Evolutionary conservation across 768 basidiomycete genomes (phyloP).

Genomic region (Kwoniella newhampshirensis): DNA sequence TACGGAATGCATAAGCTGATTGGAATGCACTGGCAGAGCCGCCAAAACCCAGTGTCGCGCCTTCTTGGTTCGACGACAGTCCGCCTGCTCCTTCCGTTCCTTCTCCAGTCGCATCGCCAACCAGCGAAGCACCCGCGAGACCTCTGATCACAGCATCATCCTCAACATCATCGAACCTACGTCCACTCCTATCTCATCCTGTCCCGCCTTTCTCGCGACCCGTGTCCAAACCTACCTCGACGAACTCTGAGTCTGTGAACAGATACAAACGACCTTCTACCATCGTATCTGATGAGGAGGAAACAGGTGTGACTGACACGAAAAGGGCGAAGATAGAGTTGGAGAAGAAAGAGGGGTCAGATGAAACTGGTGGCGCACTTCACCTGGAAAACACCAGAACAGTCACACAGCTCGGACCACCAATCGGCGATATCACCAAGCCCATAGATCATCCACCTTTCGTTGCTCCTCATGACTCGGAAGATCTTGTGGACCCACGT

Average conservation of each 20-base stretch:
- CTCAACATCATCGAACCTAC: not conserved
- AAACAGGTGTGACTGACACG: not conserved
- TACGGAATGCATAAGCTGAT: too few species aligned
- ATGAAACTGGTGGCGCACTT: not conserved
- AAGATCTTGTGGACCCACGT: not conserved
- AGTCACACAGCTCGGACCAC: slow-evolving; percentile 9
- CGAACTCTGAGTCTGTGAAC: not conserved
- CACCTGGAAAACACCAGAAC: not conserved
- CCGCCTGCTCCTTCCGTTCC: slow-evolving; percentile 10
- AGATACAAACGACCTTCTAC: not conserved
- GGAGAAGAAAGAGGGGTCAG: not conserved
- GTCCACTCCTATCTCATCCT: not conserved
- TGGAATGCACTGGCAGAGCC: too few species aligned
- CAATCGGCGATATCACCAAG: slow-evolving; percentile 3
- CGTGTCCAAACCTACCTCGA: not conserved
- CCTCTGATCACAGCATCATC: too few species aligned
- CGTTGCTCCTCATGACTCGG: not conserved
- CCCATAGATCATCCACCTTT: too few species aligned
- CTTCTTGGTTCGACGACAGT: slow-evolving; percentile 11
- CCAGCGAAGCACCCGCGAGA: too few species aligned
- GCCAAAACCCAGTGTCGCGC: not conserved
- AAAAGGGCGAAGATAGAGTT: not conserved
- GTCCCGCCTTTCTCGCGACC: not conserved
- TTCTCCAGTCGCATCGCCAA: not conserved
- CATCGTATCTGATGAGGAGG: not conserved